A percentile compares a stretch with the other conserved stretches of the same genome.
Conservation (phyloP, 345 rosid genomes). For the Bruguiera gymnorhiza region DNA sequence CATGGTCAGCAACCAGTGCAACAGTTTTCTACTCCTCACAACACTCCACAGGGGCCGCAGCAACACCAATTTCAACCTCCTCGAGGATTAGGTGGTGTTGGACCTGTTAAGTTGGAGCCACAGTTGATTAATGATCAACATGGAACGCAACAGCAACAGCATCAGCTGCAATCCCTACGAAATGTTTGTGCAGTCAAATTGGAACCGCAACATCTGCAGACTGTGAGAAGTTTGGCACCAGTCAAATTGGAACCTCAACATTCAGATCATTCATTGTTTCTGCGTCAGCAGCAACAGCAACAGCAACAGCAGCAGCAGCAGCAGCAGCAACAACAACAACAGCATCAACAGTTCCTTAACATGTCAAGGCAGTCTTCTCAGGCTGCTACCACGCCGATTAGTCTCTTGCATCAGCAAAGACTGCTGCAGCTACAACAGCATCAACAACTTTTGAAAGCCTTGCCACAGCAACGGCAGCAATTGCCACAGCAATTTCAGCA, state of each 20-base stretch:
- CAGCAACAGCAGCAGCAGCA: constrained; percentile 70
- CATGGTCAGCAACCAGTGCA: constrained; percentile 70
- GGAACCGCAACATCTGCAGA: constrained; percentile 68
- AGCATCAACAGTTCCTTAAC: constrained; percentile 56
- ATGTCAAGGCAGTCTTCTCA: constrained; percentile 87
- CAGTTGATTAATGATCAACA: constrained; percentile 66
- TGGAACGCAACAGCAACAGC: constrained; percentile 47
- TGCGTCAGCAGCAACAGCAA: constrained; percentile 73
- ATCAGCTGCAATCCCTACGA: constrained; percentile 57
- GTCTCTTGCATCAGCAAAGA: constrained; percentile 72
- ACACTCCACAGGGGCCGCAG: constrained; percentile 49
- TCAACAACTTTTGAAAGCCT: constrained; percentile 75
- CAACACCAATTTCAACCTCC: constrained; percentile 64
- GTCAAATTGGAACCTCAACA: constrained; percentile 82
- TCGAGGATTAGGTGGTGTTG: constrained; percentile 66
- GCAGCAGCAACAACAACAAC: constrained; percentile 55
- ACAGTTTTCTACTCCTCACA: constrained; percentile 52
- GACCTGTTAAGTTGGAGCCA: constrained; percentile 81
- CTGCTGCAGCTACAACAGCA: constrained; percentile 69
- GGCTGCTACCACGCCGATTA: constrained; percentile 63
- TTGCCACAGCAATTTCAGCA: constrained; percentile 75
- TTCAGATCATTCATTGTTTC: constrained; percentile 68
- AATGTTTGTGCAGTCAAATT: constrained; percentile 63
- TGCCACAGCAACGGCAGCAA: constrained; percentile 82
- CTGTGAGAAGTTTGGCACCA: constrained; percentile 56